Evolutionary conservation across 176 grass and related monocot genomes (phyloP), one percentile per base, ranked within the genome.

Genomic region (Triticum urartu): DNA sequence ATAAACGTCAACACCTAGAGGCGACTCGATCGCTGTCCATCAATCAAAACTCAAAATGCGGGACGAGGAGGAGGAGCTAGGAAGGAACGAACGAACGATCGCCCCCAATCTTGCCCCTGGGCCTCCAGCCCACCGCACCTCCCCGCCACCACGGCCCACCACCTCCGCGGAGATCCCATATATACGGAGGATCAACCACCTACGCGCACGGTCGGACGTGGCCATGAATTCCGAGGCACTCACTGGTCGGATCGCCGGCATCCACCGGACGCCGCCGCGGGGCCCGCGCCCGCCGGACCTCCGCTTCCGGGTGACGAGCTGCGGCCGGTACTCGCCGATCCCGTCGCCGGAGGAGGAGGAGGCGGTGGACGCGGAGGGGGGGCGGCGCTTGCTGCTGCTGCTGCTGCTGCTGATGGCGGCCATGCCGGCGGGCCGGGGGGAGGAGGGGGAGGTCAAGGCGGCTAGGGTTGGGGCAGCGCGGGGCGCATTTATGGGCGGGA

Each of bases 171-270:
- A 18, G 64, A 15, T 3, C 15, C 10, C 61, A 22, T 25, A 72
- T 43, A 73, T 59, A 66, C 21, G 60, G 36, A 79, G 40, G 24
- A 45, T 68, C 17, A 56, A 32, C 66, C 9, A 33, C 9, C 5
- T 28, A 4, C 30, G 0, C 12, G 0, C 12, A 17, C 5, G 3
- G 24, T 13, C 7, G 65, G 84, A 38, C 18, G 81, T 85, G 82
- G 14, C 40, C 64, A 85, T 92, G 91, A 89, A 87, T 89, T 89
- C 84, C 84, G 87, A 92, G 87, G 83, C 86, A 89, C 90, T 92
- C 87, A 92, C 84, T 56, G 67, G 75, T 83, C 66, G 86, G 33
- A 73, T 68, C 74, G 83, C 83, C 78, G 83, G 32, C 4, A 32
- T 76, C 68, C 80, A 84, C 54, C 68, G 63, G 80, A 77, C n/a